Evolutionary conservation across 805 yeast species (phyloP).

Genomic region (Candida ipomoeae): DNA sequence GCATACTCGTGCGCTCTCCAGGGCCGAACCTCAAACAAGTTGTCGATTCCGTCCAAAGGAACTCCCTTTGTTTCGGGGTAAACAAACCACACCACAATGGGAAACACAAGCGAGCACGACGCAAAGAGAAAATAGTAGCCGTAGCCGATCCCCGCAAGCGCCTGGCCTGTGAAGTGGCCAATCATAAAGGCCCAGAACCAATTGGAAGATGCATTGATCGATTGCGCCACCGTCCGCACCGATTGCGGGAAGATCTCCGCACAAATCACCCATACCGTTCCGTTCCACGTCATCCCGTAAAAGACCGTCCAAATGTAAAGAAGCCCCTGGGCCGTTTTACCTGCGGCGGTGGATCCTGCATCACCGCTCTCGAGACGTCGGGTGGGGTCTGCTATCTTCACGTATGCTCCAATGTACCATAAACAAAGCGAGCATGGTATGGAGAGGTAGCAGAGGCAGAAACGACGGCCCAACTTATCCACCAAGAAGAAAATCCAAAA

Average conservation of each 20-base stretch:
- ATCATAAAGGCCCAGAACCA: constrained; percentile 51
- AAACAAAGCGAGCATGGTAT: constrained; percentile 40
- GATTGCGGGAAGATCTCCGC: constrained; percentile 45
- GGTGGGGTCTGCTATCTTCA: constrained; percentile 34
- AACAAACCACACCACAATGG: constrained; percentile 27
- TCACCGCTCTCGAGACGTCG: constrained; percentile 21
- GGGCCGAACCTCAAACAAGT: constrained; percentile 31
- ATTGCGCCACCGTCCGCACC: constrained; percentile 40
- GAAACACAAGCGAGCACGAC: constrained; percentile 23
- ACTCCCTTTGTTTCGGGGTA: constrained; percentile 39
- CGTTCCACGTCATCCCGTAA: constrained; percentile 44
- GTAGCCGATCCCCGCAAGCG: constrained; percentile 40
- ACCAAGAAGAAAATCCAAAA: constrained; percentile 45
- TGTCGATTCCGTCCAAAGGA: constrained; percentile 32
- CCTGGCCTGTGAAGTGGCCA: constrained; percentile 44
- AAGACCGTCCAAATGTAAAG: constrained; percentile 45
- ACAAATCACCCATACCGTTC: constrained; percentile 46
- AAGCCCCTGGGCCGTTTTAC: constrained; percentile 42
- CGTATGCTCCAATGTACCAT: constrained; percentile 48
- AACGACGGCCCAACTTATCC: constrained; percentile 45
- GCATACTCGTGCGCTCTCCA: constrained; percentile 31
- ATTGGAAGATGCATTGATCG: constrained; percentile 42
- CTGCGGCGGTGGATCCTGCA: constrained; percentile 30
- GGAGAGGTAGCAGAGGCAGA: constrained; percentile 36
- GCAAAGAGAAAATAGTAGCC: constrained; percentile 45